Conservation (phyloP, 108 stramenopile species). For the Cyclostephanos invisitatus region DNA sequence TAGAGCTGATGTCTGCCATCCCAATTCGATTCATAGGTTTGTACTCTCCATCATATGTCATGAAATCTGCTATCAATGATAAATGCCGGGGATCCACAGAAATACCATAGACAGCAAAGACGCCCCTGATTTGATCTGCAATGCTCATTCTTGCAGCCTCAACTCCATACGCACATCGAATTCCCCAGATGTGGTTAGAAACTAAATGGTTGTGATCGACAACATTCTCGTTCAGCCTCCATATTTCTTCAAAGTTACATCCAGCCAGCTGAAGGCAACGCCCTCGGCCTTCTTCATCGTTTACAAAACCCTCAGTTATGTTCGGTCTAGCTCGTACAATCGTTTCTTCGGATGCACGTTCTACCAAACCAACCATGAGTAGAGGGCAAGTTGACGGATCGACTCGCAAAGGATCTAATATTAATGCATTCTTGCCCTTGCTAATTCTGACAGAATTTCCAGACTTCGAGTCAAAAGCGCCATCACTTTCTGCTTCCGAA, state of each 20-base stretch:
- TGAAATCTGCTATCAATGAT: constrained; percentile 97
- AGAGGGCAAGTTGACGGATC: constrained; percentile 88
- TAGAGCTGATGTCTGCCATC: constrained; percentile 88
- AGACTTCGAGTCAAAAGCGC: constrained; percentile 16
- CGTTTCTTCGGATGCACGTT: constrained; percentile 80
- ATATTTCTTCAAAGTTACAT: constrained; percentile 91
- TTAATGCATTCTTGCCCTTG: constrained; percentile 56
- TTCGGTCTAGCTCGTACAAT: constrained; percentile 79
- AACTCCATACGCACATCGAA: constrained; percentile 94
- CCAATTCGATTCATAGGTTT: constrained; percentile 96
- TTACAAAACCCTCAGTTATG: constrained; percentile 85
- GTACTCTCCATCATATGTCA: constrained; percentile 97
- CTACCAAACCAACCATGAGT: constrained; percentile 97
- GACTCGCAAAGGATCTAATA: constrained; percentile 64
- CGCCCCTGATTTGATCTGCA: constrained; percentile 94
- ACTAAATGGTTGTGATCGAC: constrained; percentile 85
- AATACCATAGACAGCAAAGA: constrained; percentile 99
- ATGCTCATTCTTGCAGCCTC: constrained; percentile 96
- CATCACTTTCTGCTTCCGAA: constrained; percentile 47
- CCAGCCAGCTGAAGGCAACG: constrained; percentile 94
- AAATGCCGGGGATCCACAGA: constrained; percentile 97
- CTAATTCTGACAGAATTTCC: constrained; percentile 51
- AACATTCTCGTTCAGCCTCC: constrained; percentile 72
- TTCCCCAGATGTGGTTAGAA: constrained; percentile 95
- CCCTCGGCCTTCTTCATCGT: constrained; percentile 85